Base-by-base conservation (phyloP, 805 yeast genomes). In the Pichia californica region DNA sequence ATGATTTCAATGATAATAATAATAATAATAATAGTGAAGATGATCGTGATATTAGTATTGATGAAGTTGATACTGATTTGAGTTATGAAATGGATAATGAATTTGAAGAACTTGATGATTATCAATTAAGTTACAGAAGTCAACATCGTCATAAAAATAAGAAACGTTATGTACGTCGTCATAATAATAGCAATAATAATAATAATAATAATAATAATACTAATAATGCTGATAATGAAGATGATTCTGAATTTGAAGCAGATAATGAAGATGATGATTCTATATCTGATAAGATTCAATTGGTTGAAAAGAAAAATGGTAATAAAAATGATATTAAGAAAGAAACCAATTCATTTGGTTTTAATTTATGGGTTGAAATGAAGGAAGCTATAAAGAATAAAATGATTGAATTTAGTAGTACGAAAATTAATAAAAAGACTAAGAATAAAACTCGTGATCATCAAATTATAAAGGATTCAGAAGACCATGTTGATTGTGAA, bases 291-390 rank as follows among this genome's bases (percentile, higher is more conserved):
- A 23, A 36, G 10, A 23, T 11, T 7, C 7, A n/a, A 14, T 18
- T 26, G 13, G 46, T 35, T 2, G 45, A 45, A 20, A 32, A 39
- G 19, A 42, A 41, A 29, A 39, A 45, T 11, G 43, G 33, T 29
- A 34, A 27, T 18, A 23, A 5, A 14, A 13, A 7, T 20, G 4
- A 14, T 15, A 15, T 8, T 16, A 37, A 29, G 9, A 44, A 39
- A 21, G 42, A 37, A 23, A 44, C 54, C 5, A 55, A 49, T 31
- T 46, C 52, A 29, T 49, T 52, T 29, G 63, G 62, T 19, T 40
- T 45, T 32, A 52, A 52, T 19, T 42, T 62, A 36, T 62, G 66
- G 66, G 40, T 44, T 20, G 61, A 55, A 30, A 56, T 62, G 64
- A 57, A 54, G 31, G 53, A 52, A n/a, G 63, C 63, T 2, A 45